Percentiles rank a stretch among this genome's conserved stretches.
Evolutionary conservation across 2,329 filamentous ascomycete species (phyloP).

Genomic region (Akanthomyces lecanii): DNA sequence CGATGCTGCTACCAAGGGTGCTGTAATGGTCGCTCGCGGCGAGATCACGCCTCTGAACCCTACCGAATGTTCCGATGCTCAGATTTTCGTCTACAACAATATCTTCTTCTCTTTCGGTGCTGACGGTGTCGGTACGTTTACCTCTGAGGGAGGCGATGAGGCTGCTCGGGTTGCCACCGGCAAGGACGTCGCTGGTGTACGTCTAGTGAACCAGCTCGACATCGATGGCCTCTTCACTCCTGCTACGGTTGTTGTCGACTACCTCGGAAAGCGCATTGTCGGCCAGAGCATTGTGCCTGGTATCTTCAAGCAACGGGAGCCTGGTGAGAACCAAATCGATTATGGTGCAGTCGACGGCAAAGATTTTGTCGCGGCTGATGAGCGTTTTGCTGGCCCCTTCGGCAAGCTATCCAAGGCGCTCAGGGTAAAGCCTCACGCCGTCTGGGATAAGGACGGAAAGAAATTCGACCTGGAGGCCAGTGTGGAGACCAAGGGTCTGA

Average conservation of each 20-base stretch:
- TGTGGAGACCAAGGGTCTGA: constrained; percentile 95
- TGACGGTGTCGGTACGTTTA: constrained; percentile 95
- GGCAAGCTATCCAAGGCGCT: constrained; percentile 86
- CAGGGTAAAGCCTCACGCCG: constrained; percentile 87
- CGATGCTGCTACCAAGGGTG: constrained; percentile 87
- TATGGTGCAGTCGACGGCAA: constrained; percentile 98
- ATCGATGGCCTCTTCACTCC: constrained; percentile 92
- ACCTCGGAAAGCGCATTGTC: constrained; percentile 93
- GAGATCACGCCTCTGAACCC: constrained; percentile 94
- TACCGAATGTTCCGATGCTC: constrained; percentile 84
- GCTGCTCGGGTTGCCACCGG: constrained; percentile 92
- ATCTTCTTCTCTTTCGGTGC: constrained; percentile 99
- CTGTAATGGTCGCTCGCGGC: constrained; percentile 84
- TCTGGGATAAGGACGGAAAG: constrained; percentile 95
- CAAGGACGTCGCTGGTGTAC: constrained; percentile 93
- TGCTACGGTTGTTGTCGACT: constrained; percentile 94
- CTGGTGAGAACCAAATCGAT: constrained; percentile 97
- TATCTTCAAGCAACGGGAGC: constrained; percentile 97
- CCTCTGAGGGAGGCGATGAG: constrained; percentile 92
- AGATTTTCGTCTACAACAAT: constrained; percentile 99
- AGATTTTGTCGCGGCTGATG: constrained; percentile 86
- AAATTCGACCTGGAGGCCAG: constrained; percentile 89
- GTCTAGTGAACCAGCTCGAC: constrained; percentile 93
- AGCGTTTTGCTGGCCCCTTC: constrained; percentile 79
- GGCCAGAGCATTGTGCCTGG: constrained; percentile 97